A percentile compares a stretch with the other conserved stretches of the same genome.
These are phyloP conservation scores for Nephromyces sp. DNA, from an alignment of 169 alveolate species.

Conservation along the genomic window DNA sequence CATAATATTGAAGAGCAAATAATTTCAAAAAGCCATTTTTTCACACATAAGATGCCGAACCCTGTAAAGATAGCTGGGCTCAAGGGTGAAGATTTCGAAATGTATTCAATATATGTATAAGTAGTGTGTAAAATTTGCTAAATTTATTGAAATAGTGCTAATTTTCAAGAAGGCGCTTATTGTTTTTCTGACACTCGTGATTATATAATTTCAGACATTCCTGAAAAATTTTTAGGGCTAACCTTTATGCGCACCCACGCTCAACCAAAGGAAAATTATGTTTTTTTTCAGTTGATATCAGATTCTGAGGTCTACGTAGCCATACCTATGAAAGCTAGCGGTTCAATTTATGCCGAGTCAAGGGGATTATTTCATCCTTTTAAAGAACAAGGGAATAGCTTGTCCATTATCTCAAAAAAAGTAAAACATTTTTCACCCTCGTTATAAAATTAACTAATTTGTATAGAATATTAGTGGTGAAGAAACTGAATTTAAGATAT, in stretches of 20 bases:
- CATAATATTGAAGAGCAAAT: constrained; percentile 50
- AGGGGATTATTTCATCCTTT: no score
- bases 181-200: constrained; percentile 58
- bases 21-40: constrained; percentile 60
- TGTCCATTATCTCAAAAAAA: no score
- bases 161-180: constrained; percentile 68
- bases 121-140: not conserved
- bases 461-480: no score
- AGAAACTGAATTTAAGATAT: no score
- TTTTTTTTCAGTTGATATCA: constrained; percentile 40
- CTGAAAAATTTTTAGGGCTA: constrained; percentile 52
- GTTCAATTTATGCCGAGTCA: constrained; percentile 47
- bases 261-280: constrained; percentile 16
- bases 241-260: constrained; percentile 36
- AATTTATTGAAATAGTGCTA: not conserved
- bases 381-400: no score
- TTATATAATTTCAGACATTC: constrained; percentile 67
- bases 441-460: no score
- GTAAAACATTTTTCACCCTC: no score
- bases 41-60: constrained; percentile 55
- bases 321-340: constrained; percentile 40
- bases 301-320: constrained; percentile 47
- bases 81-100: constrained; percentile 59
- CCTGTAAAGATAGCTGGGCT: constrained; percentile 65
- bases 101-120: constrained; percentile 3